phyloP scores from a whole-genome alignment of 495 filamentous ascomycete species.

The Tuber borchii region DNA sequence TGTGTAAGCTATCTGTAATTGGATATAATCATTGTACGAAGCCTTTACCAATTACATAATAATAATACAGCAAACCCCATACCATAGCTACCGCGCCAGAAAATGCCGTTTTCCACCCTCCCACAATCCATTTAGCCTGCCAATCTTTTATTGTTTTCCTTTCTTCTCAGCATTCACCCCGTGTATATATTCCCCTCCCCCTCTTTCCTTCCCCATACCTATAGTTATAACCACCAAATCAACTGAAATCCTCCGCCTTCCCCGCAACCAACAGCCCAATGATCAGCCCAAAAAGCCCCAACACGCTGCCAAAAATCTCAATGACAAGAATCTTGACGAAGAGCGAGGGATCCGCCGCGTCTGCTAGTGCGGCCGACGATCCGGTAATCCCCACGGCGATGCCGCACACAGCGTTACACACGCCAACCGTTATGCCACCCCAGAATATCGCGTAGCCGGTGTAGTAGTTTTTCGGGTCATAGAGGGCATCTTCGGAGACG shows the following conservation, averaged over 20 bases:
- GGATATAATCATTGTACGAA: neutral
- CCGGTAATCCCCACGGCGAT: conserved; percentile 97
- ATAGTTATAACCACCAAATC: conserved; percentile 37
- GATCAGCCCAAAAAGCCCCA: conserved; percentile 96
- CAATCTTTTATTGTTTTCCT: neutral
- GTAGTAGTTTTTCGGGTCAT: conserved; percentile 70
- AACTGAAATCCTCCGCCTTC: conserved; percentile 67
- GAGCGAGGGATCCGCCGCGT: conserved; percentile 88
- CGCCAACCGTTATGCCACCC: conserved; percentile 84
- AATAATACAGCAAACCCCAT: neutral
- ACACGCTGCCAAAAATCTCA: conserved; percentile 97
- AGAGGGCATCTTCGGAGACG: conserved; percentile 50
- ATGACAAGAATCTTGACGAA: conserved; percentile 99
- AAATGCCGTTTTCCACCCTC: neutral
- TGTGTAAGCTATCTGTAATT: neutral
- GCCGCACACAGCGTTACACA: conserved; percentile 93
- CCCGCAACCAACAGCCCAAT: conserved; percentile 79
- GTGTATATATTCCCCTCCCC: neutral
- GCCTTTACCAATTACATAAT: neutral
- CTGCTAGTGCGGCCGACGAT: conserved; percentile 88
- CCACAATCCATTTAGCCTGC: neutral
- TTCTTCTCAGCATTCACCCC: neutral
- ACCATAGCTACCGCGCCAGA: neutral
- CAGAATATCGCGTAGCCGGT: conserved; percentile 97
- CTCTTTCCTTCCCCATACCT: neutral